phyloP scores from a whole-genome alignment of 441 rosid species.

The Bocquillonia castaneifolia region DNA sequence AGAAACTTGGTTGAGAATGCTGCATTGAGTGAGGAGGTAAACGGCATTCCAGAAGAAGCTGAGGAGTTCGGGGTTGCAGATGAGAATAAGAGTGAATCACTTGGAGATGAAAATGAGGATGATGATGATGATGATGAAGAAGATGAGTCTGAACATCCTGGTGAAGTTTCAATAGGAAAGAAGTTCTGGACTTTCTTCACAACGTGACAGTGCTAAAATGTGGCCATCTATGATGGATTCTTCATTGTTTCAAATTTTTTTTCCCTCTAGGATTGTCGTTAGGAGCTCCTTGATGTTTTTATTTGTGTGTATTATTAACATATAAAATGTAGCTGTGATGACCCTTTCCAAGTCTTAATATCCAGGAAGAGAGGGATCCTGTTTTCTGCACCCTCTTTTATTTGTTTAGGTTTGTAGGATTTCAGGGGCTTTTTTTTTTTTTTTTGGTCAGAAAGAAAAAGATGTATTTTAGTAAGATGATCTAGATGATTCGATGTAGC shows the following conservation, averaged over 20 bases:
- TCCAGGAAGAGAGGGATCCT: slow-evolving; percentile 17
- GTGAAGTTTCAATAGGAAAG: slow-evolving; percentile 75
- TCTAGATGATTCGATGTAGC: slow-evolving; percentile 36
- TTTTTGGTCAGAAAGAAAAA: too few species aligned
- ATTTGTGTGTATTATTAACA: slow-evolving; percentile 41
- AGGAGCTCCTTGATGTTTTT: slow-evolving; percentile 39
- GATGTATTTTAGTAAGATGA: too few species aligned
- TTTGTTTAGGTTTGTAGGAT: slow-evolving; percentile 33
- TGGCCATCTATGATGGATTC: slow-evolving; percentile 13
- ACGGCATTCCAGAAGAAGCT: slow-evolving; percentile 47
- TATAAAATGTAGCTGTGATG: slow-evolving; percentile 30
- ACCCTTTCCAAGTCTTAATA: slow-evolving; percentile 11
- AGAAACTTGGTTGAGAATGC: slow-evolving; percentile 37
- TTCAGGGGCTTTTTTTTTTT: slow-evolving; percentile 1
- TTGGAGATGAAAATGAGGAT: slow-evolving; percentile 22
- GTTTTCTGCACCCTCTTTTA: slow-evolving; percentile 20
- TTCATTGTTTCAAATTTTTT: slow-evolving; percentile 22
- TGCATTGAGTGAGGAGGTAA: slow-evolving; percentile 74
- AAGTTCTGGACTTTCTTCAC: slow-evolving; percentile 92
- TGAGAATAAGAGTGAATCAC: slow-evolving; percentile 36
- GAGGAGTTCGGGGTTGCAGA: slow-evolving; percentile 33
- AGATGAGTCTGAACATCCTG: slow-evolving; percentile 63
- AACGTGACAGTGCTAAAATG: slow-evolving; percentile 33
- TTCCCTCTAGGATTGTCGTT: slow-evolving; percentile 32
- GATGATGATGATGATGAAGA: slow-evolving; percentile 44